These are phyloP conservation scores for Phytophthora foliorum DNA, from an alignment of 352 stramenopile species.

Conservation along the genomic window DNA sequence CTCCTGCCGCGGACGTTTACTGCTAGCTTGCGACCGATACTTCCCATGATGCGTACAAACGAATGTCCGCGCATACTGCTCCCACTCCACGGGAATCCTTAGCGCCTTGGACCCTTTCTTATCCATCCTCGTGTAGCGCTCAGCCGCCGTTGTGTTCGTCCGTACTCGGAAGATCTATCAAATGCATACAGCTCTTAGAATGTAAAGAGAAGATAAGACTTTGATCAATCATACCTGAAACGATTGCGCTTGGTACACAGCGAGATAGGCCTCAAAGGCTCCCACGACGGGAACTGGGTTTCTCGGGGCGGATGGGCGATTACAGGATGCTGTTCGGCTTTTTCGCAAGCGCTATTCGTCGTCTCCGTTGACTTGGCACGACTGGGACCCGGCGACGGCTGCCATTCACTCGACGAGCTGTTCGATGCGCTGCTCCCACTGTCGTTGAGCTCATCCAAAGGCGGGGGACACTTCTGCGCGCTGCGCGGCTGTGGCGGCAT, in stretches of 20 bases:
- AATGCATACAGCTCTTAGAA: background rate
- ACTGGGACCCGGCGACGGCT: background rate
- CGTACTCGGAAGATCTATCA: constrained; percentile 22
- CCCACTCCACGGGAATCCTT: constrained; percentile 1
- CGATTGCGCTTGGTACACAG: background rate
- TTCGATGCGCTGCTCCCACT: background rate
- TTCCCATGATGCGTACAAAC: constrained; percentile 9
- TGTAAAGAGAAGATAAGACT: too few species aligned
- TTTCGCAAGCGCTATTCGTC: background rate
- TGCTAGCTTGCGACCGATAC: constrained; percentile 1
- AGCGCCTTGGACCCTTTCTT: background rate
- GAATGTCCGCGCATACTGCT: constrained; percentile 10
- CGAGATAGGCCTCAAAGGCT: background rate
- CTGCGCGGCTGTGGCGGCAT: background rate
- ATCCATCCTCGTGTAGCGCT: background rate
- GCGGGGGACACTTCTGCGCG: background rate
- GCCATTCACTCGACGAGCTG: background rate
- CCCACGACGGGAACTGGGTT: background rate
- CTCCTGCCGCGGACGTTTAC: constrained; percentile 8
- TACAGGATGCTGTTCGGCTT: background rate
- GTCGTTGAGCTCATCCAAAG: background rate
- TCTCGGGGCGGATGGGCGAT: background rate
- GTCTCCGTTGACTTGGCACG: background rate
- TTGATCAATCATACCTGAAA: background rate
- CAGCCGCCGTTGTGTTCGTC: constrained; percentile 10